These are phyloP conservation scores for Flaveria linearis DNA, from an alignment of 129 eudicot genomes.

Conservation along the genomic window DNA sequence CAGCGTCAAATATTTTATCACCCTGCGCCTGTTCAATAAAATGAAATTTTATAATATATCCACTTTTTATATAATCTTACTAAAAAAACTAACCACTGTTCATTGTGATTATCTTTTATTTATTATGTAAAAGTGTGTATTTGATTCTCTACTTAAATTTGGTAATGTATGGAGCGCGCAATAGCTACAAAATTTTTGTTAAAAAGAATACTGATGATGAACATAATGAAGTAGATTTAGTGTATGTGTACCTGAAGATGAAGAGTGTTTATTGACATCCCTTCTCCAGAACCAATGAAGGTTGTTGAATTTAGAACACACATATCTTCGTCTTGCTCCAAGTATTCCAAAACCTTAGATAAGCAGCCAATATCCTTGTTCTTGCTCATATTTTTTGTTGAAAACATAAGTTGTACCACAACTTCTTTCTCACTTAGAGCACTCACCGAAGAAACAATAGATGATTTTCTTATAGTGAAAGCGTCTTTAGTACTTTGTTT, in stretches of 20 bases:
- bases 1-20: constrained; percentile 33
- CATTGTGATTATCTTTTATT: no score
- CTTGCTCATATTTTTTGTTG: constrained; percentile 12
- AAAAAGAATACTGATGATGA: no score
- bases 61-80: neutral
- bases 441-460: constrained; percentile 20
- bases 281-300: constrained; percentile 32
- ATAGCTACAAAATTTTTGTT: no score
- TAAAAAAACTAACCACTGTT: no score
- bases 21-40: constrained; percentile 39
- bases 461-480: neutral
- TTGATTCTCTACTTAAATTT: no score
- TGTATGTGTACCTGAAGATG: constrained; percentile 43
- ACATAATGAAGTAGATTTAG: neutral
- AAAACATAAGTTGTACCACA: constrained; percentile 41
- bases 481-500: constrained; percentile 7
- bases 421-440: constrained; percentile 40
- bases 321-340: constrained; percentile 39
- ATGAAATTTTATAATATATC: neutral
- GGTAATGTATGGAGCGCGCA: no score
- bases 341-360: constrained; percentile 29
- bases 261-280: constrained; percentile 33
- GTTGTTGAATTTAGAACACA: constrained; percentile 39
- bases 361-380: constrained; percentile 8
- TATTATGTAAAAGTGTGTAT: no score